Percentiles rank a stretch among this genome's conserved stretches.
phyloP scores from a whole-genome alignment of 2,329 filamentous ascomycete genomes.

The Hirsutella rhossiliensis region DNA sequence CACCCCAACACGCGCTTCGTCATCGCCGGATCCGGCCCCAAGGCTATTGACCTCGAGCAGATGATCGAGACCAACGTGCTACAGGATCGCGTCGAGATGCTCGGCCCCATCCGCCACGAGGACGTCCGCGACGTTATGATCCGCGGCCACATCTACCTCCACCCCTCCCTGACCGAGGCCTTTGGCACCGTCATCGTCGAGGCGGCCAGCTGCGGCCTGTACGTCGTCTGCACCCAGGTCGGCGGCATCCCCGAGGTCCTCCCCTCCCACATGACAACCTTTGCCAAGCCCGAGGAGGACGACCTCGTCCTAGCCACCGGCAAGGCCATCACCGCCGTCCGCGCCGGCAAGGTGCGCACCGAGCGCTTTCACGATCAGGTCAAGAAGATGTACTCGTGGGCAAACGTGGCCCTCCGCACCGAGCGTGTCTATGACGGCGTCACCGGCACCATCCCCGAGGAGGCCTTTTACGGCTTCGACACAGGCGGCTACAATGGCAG shows the following conservation, averaged over 20 bases:
- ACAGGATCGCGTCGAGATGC: constrained; percentile 84
- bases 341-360: constrained; percentile 77
- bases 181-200: constrained; percentile 98
- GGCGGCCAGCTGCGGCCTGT: constrained; percentile 87
- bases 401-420: constrained; percentile 84
- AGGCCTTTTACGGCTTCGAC: constrained; percentile 79
- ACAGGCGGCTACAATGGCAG: constrained; percentile 57
- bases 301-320: constrained; percentile 84
- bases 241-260: constrained; percentile 95
- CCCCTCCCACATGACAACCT: constrained; percentile 92
- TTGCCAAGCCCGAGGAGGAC: constrained; percentile 93
- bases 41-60: constrained; percentile 94
- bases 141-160: constrained; percentile 88
- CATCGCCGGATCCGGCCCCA: constrained; percentile 89
- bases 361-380: constrained; percentile 96
- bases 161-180: constrained; percentile 88
- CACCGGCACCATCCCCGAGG: constrained; percentile 70
- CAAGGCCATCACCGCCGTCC: constrained; percentile 74
- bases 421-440: constrained; percentile 95
- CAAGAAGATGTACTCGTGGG: constrained; percentile 98
- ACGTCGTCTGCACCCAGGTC: constrained; percentile 92
- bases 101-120: constrained; percentile 87
- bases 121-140: constrained; percentile 98
- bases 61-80: constrained; percentile 94
- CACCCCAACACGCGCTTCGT: constrained; percentile 94